A percentile compares a stretch with the other conserved stretches of the same genome.
phyloP scores from a whole-genome alignment of 352 stramenopile genomes.

The Thalassiosira allenii region DNA sequence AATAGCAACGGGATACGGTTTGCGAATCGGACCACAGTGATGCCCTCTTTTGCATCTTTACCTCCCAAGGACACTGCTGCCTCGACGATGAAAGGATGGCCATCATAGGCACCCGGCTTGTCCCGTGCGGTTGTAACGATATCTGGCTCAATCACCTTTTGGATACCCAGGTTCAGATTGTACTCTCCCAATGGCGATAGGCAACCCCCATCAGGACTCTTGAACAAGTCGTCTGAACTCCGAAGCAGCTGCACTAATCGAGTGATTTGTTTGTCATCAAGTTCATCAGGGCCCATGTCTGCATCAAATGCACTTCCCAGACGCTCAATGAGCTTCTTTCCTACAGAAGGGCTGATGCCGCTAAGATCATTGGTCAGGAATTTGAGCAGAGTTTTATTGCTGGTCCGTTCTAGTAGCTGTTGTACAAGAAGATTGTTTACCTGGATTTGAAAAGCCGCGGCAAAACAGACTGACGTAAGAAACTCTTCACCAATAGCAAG shows the following conservation, averaged over 20 bases:
- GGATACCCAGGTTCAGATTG: slow-evolving; percentile 91
- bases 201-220: slow-evolving; percentile 85
- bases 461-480: too few species aligned
- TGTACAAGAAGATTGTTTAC: slow-evolving; percentile 86
- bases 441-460: too few species aligned
- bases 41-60: slow-evolving; percentile 87
- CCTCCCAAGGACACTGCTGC: slow-evolving; percentile 87
- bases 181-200: slow-evolving; percentile 90
- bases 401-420: slow-evolving; percentile 77
- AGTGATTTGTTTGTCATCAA: slow-evolving; percentile 78
- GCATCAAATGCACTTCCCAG: slow-evolving; percentile 66
- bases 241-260: slow-evolving; percentile 80
- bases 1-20: slow-evolving; percentile 91
- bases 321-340: slow-evolving; percentile 70
- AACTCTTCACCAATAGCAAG: too few species aligned
- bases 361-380: slow-evolving; percentile 84
- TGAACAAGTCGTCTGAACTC: slow-evolving; percentile 82
- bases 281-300: slow-evolving; percentile 59
- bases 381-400: slow-evolving; percentile 71
- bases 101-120: slow-evolving; percentile 86
- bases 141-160: slow-evolving; percentile 87
- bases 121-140: slow-evolving; percentile 84
- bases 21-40: slow-evolving; percentile 89
- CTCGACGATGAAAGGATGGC: slow-evolving; percentile 91
- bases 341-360: slow-evolving; percentile 65